Conservation (phyloP, 441 rosid genomes). For the Eutrema salsugineum region DNA sequence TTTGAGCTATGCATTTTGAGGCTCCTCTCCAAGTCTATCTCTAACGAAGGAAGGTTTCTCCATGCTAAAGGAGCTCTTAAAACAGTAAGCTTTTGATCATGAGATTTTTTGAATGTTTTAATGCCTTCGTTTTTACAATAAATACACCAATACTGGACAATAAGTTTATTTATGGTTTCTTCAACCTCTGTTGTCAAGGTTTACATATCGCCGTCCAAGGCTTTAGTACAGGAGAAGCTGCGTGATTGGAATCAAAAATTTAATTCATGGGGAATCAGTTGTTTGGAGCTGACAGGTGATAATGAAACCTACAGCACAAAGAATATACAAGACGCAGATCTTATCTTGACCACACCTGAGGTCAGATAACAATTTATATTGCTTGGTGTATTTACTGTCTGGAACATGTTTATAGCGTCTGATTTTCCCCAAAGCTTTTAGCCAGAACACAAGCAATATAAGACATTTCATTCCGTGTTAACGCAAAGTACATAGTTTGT, state of each 20-base stretch:
- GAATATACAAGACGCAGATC: slow-evolving; percentile 88
- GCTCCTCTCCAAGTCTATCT: slow-evolving; percentile 76
- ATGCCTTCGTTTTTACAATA: background rate
- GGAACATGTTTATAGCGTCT: background rate
- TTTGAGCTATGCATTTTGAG: slow-evolving; percentile 91
- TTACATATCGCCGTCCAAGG: slow-evolving; percentile 96
- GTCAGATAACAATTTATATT: slow-evolving; percentile 35
- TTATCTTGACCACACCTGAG: slow-evolving; percentile 97
- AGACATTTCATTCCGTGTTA: background rate
- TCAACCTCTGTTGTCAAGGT: slow-evolving; percentile 45
- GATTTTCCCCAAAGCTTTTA: background rate
- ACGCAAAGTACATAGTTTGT: background rate
- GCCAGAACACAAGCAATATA: background rate
- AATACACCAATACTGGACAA: background rate
- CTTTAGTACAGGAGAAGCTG: slow-evolving; percentile 94
- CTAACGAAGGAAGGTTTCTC: slow-evolving; percentile 57
- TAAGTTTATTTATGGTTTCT: slow-evolving; percentile 17
- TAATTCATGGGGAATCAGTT: slow-evolving; percentile 75
- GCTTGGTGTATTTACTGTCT: background rate
- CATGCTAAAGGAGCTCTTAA: slow-evolving; percentile 86
- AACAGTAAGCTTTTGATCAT: slow-evolving; percentile 49
- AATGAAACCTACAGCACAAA: slow-evolving; percentile 70
- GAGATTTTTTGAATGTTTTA: background rate
- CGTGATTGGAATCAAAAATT: slow-evolving; percentile 92
- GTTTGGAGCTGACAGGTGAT: slow-evolving; percentile 95